A percentile compares a stretch with the other conserved stretches of the same genome.
These are phyloP conservation scores for Aureobasidium zeae DNA, from an alignment of 2,329 filamentous ascomycete genomes.

Conservation along the genomic window DNA sequence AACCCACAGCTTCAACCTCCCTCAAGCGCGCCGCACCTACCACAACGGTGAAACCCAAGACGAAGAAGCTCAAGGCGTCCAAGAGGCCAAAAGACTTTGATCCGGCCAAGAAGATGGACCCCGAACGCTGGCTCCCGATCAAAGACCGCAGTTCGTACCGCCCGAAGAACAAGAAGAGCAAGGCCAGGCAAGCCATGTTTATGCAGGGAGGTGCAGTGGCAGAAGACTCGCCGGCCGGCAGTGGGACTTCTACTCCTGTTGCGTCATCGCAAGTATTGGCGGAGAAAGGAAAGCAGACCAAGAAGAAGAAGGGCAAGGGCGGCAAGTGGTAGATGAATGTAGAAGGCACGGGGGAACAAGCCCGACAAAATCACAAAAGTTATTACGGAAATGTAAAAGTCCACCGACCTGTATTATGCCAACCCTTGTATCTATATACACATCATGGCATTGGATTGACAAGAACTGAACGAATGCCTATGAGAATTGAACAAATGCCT, in stretches of 20 bases:
- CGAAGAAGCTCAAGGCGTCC: constrained; percentile 49
- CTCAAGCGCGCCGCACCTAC: constrained; percentile 42
- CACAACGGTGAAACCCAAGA: constrained; percentile 36
- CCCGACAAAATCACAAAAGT: too few species aligned
- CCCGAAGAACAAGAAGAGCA: constrained; percentile 83
- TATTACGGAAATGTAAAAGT: too few species aligned
- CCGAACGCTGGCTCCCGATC: constrained; percentile 87
- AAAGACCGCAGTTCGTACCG: constrained; percentile 80
- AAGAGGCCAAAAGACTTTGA: constrained; percentile 66
- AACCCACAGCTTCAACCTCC: constrained; percentile 18
- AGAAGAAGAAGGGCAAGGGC: constrained; percentile 29
- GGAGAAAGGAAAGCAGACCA: constrained; percentile 36
- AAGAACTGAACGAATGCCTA: too few species aligned
- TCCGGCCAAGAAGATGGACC: constrained; percentile 69
- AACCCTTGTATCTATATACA: too few species aligned
- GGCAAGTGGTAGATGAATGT: constrained; percentile 17
- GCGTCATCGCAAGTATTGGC: constrained; percentile 28
- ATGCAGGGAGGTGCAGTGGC: constrained; percentile 83
- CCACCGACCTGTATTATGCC: too few species aligned
- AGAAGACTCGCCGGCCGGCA: constrained; percentile 38
- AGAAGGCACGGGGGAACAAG: too few species aligned
- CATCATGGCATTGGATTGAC: too few species aligned
- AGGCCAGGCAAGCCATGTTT: constrained; percentile 55
- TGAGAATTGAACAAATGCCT: too few species aligned
- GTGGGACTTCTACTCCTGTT: constrained; percentile 25